Base-by-base conservation (phyloP, 345 rosid species). In the Lagerstroemia speciosa region DNA sequence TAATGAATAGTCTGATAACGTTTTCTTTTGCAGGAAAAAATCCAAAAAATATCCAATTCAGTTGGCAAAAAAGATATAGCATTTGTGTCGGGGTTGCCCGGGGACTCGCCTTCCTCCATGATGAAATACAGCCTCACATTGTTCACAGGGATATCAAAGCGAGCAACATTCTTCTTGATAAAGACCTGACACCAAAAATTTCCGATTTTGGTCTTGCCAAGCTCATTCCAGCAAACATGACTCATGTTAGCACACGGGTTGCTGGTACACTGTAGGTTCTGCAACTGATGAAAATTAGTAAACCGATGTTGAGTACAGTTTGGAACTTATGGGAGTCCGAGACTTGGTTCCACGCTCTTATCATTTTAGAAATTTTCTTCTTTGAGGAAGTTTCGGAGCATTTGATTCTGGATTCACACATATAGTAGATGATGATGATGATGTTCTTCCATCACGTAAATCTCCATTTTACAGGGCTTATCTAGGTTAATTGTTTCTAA, bases 191-290 rank as follows among this genome's bases (percentile, higher is more conserved):
- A 15, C 92, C 99, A 31, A 93, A 86, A 87, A 91, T 93, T 70
- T 80, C 99, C 58, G 99, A 93, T 79, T 93, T 93, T 79, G 99
- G 99, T 67, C 88, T 93, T 20, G 99, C 99, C 3, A 93, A 81
- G 80, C 94, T 93, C 73, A 86, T 93, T 69, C 99, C 99, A 9
- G 70, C 86, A 26, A 79, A 86, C 73, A 71, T 83, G 89, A 91
- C 97, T 67, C 99, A 93, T 76, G 93, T 93, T 73, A 93, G 97
- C 76, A 93, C 99, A 36, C 92, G 97, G 40, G 99, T 93, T n/a
- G 97, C 99, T 16, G 99, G 99, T 58, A 93, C 98, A 78, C 78
- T 93, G 98, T 93, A 76, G 88, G 97, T 36, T 36, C 38, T 36
- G 2, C 38, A 36, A 36, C 17, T 46, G 40, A 46, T 32, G 31